Evolutionary conservation across 768 basidiomycete species (phyloP).

Genomic region (Collybiopsis confluens): DNA sequence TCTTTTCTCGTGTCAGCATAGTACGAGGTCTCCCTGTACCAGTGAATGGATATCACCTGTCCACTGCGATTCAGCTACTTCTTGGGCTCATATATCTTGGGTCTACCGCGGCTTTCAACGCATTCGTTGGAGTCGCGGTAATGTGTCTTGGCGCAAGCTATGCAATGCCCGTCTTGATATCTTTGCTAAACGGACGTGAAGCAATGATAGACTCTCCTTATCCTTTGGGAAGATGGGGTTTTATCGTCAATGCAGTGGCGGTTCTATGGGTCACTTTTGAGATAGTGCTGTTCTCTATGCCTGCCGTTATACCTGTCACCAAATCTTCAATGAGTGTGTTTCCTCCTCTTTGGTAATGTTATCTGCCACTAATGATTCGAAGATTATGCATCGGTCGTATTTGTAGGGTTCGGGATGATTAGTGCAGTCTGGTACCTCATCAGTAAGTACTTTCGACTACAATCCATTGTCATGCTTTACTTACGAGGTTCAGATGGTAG

Average conservation of each 20-base stretch:
- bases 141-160: constrained; percentile 66
- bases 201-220: constrained; percentile 48
- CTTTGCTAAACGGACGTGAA: constrained; percentile 38
- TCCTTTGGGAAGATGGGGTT: constrained; percentile 40
- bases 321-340: not conserved
- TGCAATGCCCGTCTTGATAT: constrained; percentile 57
- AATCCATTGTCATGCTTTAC: no score
- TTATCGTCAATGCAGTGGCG: constrained; percentile 42
- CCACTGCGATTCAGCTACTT: constrained; percentile 51
- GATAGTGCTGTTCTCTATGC: not conserved
- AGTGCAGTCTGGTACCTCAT: not conserved
- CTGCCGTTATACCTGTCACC: not conserved
- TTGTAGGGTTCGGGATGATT: not conserved
- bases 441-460: no score
- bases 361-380: not conserved
- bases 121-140: constrained; percentile 61
- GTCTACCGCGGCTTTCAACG: constrained; percentile 60
- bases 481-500: constrained; percentile 22
- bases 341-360: not conserved
- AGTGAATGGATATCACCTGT: constrained; percentile 53
- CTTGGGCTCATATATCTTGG: constrained; percentile 63
- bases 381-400: not conserved
- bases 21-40: constrained; percentile 45
- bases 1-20: constrained; percentile 48
- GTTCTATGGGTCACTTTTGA: constrained; percentile 19